phyloP scores from a whole-genome alignment of 225 moss, liverwort and hornwort species.

The Ulota crispa region DNA sequence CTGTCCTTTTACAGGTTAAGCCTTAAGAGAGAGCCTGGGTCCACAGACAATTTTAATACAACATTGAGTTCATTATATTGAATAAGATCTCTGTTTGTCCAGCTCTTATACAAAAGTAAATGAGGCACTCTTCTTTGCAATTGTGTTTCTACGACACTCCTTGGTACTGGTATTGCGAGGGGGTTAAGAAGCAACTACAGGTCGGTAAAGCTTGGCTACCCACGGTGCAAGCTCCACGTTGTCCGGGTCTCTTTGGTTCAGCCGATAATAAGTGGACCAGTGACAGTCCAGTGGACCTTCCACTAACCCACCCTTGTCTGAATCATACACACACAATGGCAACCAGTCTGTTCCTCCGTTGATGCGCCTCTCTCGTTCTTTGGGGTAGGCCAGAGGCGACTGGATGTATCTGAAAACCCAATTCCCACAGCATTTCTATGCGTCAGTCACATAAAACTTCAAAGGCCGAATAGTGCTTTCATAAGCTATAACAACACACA shows the following conservation, averaged over 20 bases:
- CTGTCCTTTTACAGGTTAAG: too few relatives aligned
- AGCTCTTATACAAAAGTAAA: too few relatives aligned
- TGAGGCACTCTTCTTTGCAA: too few relatives aligned
- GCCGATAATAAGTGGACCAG: conserved; percentile 79
- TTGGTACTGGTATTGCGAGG: too few relatives aligned
- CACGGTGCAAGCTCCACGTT: conserved; percentile 84
- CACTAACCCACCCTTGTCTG: conserved; percentile 68
- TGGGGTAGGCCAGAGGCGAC: conserved; percentile 84
- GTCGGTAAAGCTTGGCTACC: conserved; percentile 64
- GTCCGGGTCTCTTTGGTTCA: conserved; percentile 68
- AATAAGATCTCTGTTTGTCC: too few relatives aligned
- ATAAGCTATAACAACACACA: neutral
- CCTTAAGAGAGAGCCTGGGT: too few relatives aligned
- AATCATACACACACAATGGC: conserved; percentile 80
- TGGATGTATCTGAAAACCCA: conserved; percentile 72
- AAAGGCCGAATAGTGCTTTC: neutral
- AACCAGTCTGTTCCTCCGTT: conserved; percentile 57
- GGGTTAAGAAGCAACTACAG: conserved; percentile 32
- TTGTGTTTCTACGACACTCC: too few relatives aligned
- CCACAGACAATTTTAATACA: too few relatives aligned
- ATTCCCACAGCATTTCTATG: neutral
- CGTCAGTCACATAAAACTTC: neutral
- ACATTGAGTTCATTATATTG: too few relatives aligned
- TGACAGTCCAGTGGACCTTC: conserved; percentile 56
- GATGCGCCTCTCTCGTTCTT: conserved; percentile 66